Evolutionary conservation across 306 rosid species (phyloP).

Genomic region (Quillaja saponaria): DNA sequence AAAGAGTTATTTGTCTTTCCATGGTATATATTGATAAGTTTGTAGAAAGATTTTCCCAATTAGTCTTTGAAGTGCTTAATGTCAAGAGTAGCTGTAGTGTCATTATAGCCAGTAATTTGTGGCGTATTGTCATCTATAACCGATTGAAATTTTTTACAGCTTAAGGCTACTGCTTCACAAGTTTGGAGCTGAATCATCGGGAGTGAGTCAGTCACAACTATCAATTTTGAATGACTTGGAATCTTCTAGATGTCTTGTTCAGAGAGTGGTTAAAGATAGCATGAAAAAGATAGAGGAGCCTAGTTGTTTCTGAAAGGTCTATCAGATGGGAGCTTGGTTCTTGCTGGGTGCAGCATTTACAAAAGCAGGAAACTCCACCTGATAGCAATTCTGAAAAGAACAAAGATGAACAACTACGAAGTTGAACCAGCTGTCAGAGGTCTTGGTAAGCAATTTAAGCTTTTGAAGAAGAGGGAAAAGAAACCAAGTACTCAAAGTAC

Average conservation of each 20-base stretch:
- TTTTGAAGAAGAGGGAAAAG: conserved; percentile 80
- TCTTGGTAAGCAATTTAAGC: conserved; percentile 83
- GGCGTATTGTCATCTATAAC: too few relatives aligned
- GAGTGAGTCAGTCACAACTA: conserved; percentile 36
- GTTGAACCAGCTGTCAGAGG: conserved; percentile 72
- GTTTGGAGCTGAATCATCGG: conserved; percentile 43
- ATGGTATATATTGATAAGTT: too few relatives aligned
- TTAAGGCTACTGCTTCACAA: conserved; percentile 79
- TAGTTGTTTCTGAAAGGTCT: conserved; percentile 44
- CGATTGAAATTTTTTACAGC: conserved; percentile 47
- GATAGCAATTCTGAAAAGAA: conserved; percentile 39
- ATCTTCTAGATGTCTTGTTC: conserved; percentile 47
- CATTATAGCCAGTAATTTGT: too few relatives aligned
- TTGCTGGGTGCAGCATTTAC: conserved; percentile 91
- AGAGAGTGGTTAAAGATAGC: conserved; percentile 60
- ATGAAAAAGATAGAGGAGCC: conserved; percentile 48
- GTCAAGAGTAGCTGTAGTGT: too few relatives aligned
- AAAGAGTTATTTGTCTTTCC: background rate
- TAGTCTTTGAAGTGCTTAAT: too few relatives aligned
- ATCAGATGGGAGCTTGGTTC: conserved; percentile 98
- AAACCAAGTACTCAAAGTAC: conserved; percentile 31
- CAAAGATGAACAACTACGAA: conserved; percentile 35
- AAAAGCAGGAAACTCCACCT: conserved; percentile 59
- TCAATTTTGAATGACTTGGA: conserved; percentile 52
- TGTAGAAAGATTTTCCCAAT: too few relatives aligned